These are phyloP conservation scores for Aureobasidium sp. DNA, from an alignment of 2,329 filamentous ascomycete species.

Conservation along the genomic window DNA sequence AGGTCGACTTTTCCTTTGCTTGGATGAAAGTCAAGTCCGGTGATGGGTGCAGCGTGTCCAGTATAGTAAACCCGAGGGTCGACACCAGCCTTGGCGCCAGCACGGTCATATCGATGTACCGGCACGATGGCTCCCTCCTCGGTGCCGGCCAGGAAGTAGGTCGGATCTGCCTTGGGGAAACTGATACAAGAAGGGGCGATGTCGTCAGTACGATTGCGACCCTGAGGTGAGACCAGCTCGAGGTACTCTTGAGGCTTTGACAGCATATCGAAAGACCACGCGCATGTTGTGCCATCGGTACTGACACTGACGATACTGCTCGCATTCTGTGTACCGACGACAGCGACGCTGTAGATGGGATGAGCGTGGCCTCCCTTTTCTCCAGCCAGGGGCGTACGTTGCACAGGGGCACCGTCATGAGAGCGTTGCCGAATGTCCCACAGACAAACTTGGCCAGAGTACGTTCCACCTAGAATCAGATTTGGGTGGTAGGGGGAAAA, in stretches of 20 bases:
- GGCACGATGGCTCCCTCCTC: constrained; percentile 96
- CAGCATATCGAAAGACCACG: constrained; percentile 97
- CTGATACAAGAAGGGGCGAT: constrained; percentile 90
- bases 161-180: constrained; percentile 91
- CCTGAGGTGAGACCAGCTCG: constrained; percentile 75
- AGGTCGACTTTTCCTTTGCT: constrained; percentile 87
- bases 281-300: constrained; percentile 92
- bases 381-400: constrained; percentile 92
- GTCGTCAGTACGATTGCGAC: constrained; percentile 68
- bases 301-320: constrained; percentile 98
- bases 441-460: constrained; percentile 90
- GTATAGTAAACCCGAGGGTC: constrained; percentile 82
- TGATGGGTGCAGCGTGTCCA: constrained; percentile 88
- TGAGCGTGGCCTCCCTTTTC: constrained; percentile 77
- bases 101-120: constrained; percentile 93
- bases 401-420: constrained; percentile 62
- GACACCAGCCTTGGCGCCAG: constrained; percentile 91
- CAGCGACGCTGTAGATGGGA: constrained; percentile 89
- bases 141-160: constrained; percentile 93
- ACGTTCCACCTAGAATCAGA: constrained; percentile 89
- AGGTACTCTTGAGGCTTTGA: constrained; percentile 92
- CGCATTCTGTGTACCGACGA: constrained; percentile 95
- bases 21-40: constrained; percentile 94
- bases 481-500: constrained; percentile 99
- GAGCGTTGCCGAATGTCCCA: constrained; percentile 86